A percentile compares a stretch with the other conserved stretches of the same genome.
phyloP scores from a whole-genome alignment of 768 basidiomycete genomes.

The Sarcodon sp. region DNA sequence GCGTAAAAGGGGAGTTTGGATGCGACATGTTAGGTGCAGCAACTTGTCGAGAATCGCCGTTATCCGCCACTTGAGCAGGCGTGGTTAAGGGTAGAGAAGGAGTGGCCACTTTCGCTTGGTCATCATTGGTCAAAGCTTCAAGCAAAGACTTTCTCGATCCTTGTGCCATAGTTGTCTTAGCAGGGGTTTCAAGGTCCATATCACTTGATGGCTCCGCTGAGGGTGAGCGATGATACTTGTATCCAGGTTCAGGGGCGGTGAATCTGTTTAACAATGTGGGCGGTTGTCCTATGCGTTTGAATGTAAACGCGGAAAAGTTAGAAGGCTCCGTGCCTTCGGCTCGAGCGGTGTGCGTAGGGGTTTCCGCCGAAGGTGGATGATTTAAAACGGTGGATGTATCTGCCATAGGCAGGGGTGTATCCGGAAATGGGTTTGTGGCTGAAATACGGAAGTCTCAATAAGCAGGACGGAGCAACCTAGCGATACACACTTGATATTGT shows the following conservation, averaged over 20 bases:
- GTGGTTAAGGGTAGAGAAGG: not conserved
- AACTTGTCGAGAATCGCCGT: not conserved
- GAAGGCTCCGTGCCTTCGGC: no score
- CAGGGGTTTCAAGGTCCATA: slow-evolving; percentile 2
- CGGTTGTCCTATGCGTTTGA: slow-evolving; percentile 38
- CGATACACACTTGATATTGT: no score
- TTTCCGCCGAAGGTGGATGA: no score
- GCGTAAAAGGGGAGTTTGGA: not conserved
- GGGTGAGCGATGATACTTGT: slow-evolving; percentile 13
- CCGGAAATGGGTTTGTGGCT: no score
- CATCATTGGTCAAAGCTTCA: not conserved
- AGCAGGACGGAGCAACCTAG: no score
- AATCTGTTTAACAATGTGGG: slow-evolving; percentile 41
- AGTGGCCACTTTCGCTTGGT: not conserved
- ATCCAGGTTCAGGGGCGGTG: slow-evolving; percentile 19
- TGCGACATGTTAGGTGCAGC: not conserved
- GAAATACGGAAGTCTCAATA: no score
- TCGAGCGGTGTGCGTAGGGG: no score
- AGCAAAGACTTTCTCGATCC: slow-evolving; percentile 10
- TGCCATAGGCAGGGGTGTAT: no score
- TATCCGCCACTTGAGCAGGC: no score
- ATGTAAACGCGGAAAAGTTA: slow-evolving; percentile 30
- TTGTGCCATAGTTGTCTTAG: not conserved
- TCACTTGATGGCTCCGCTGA: slow-evolving; percentile 10
- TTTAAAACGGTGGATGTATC: no score